These are phyloP conservation scores for Leptomonas seymouri DNA, from an alignment of 208 protist genomes.

Conservation along the genomic window DNA sequence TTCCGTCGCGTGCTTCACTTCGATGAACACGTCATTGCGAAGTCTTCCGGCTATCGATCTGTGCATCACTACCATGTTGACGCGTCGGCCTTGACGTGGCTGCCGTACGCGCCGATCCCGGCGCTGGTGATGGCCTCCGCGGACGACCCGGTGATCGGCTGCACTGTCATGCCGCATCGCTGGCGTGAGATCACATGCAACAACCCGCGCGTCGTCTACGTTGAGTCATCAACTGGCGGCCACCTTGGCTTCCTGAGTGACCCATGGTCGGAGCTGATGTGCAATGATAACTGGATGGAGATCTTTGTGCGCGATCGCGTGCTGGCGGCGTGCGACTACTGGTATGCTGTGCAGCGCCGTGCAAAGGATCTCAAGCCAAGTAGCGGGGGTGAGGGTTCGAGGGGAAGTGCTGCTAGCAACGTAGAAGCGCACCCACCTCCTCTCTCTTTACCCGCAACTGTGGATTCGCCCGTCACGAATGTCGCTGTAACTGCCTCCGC, in stretches of 20 bases:
- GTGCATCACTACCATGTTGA: slow-evolving; percentile 59
- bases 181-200: slow-evolving; percentile 40
- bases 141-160: slow-evolving; percentile 63
- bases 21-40: slow-evolving; percentile 55
- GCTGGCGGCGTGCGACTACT: slow-evolving; percentile 34
- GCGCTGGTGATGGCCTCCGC: slow-evolving; percentile 39
- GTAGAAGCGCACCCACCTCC: background rate
- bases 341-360: slow-evolving; percentile 22
- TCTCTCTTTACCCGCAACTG: background rate
- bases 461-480: background rate
- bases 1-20: slow-evolving; percentile 49
- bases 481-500: background rate
- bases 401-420: too few species aligned
- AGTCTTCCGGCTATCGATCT: slow-evolving; percentile 47
- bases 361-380: background rate
- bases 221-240: slow-evolving; percentile 44
- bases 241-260: slow-evolving; percentile 68
- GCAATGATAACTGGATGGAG: slow-evolving; percentile 41
- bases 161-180: slow-evolving; percentile 38
- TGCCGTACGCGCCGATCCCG: slow-evolving; percentile 48
- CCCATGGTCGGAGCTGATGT: slow-evolving; percentile 41
- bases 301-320: slow-evolving; percentile 41
- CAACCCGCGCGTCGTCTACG: slow-evolving; percentile 56
- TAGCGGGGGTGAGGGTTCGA: background rate
- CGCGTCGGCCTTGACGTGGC: slow-evolving; percentile 42